Base-by-base conservation (phyloP, 148 eudicot species). In the Chenopodium formosanum region DNA sequence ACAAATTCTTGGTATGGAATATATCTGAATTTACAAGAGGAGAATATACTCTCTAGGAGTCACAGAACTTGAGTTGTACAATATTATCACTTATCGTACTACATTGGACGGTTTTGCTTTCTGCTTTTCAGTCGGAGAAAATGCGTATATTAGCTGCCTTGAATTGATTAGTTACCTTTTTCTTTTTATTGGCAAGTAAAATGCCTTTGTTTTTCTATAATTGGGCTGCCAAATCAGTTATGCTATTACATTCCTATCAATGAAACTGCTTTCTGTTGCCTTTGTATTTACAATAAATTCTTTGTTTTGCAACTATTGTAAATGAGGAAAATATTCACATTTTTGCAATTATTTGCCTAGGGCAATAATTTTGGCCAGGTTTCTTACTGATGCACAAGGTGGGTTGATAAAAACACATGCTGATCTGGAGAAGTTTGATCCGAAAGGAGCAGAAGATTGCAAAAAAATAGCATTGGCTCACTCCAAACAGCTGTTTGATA, bases 401-500 rank as follows among this genome's bases (percentile, higher is more conserved):
- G 77, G 79, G 74, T 63, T 85, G 74, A 85, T 19, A 52, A 87
- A 69, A 73, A 53, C 90, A 44, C 82, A 83, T 46, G 29, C 64
- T 9, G 86, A 89, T 58, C 72, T 90, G 60, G 74, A 86, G 67
- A 48, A 81, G 78, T 16, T 75, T 47, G 78, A 78, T 69, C 75
- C 73, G 0, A 65, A 76, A 0, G 88, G 79, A 22, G 71, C 86
- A 46, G 70, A 9, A 12, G 82, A 82, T 12, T 90, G 90, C 81
- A 58, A 56, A n/a, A 68, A 63, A 7, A 60, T 89, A 4, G 90
- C 89, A 27, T 66, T 50, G 37, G 13, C 3, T 16, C 56, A 89
- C 81, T 40, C 58, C 1, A 79, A 64, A 44, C 81, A 74, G 70
- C 81, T 90, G 23, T 90, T 81, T 76, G 83, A 86, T 79, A 87